A percentile compares a stretch with the other conserved stretches of the same genome.
Evolutionary conservation across 2,329 filamentous ascomycete species (phyloP).

Genomic region (Daldinia eschscholtzii): DNA sequence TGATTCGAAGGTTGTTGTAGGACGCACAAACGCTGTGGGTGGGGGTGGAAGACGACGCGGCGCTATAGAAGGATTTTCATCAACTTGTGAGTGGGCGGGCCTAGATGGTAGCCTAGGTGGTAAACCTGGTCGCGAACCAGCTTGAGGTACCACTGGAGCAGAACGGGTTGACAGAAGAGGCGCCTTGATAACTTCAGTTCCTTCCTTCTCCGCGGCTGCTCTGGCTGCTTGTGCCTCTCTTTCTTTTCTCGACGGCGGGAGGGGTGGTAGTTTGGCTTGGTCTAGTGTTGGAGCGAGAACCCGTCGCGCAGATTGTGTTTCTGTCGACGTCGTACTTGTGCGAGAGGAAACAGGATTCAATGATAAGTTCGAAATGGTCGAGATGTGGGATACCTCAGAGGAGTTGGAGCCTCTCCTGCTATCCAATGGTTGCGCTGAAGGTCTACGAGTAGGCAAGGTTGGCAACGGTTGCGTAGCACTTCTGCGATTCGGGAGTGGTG

Average conservation of each 20-base stretch:
- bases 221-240: constrained; percentile 61
- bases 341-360: constrained; percentile 61
- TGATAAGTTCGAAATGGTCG: constrained; percentile 66
- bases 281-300: constrained; percentile 70
- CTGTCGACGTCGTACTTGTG: constrained; percentile 62
- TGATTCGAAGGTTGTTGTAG: constrained; percentile 50
- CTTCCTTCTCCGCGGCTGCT: constrained; percentile 53
- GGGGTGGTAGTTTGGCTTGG: constrained; percentile 67
- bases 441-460: constrained; percentile 63
- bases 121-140: constrained; percentile 57
- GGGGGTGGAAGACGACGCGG: constrained; percentile 58
- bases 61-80: constrained; percentile 46
- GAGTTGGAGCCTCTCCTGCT: constrained; percentile 68
- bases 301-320: constrained; percentile 56
- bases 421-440: constrained; percentile 59
- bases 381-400: constrained; percentile 68
- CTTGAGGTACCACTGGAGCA: constrained; percentile 53
- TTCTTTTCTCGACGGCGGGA: constrained; percentile 69
- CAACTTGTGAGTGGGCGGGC: constrained; percentile 50
- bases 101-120: constrained; percentile 67
- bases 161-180: constrained; percentile 57
- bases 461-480: constrained; percentile 59
- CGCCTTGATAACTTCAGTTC: constrained; percentile 47
- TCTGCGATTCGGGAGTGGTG: constrained; percentile 56
- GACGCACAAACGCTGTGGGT: constrained; percentile 51